phyloP scores from a whole-genome alignment of 116 monocot species.

The Iris pallida region DNA sequence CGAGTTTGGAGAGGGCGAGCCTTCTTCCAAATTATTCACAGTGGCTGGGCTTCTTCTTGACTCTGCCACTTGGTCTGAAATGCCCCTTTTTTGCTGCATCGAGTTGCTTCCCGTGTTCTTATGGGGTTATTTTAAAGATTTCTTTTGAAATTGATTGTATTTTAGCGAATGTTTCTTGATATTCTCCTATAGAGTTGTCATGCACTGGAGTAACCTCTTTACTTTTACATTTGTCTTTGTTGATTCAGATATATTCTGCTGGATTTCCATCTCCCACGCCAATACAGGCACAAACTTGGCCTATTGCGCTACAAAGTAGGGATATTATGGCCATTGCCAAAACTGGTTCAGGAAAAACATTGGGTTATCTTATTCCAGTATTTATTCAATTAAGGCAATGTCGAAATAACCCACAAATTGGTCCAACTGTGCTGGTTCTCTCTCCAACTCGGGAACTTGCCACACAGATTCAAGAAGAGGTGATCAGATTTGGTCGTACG shows the following conservation, averaged over 20 bases:
- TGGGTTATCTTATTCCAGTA: constrained; percentile 13
- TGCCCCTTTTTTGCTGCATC: constrained; percentile 20
- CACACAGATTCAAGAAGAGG: neutral
- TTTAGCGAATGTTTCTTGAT: neutral
- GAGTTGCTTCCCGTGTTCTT: constrained; percentile 21
- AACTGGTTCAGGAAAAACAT: constrained; percentile 15
- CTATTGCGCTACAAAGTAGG: constrained; percentile 12
- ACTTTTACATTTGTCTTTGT: constrained; percentile 1
- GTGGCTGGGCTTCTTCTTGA: constrained; percentile 13
- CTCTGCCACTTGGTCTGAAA: constrained; percentile 16
- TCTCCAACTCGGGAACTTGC: neutral
- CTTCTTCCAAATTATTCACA: constrained; percentile 4
- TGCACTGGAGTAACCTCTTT: neutral
- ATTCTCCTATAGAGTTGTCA: neutral
- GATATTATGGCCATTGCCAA: constrained; percentile 17
- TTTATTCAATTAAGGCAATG: constrained; percentile 12
- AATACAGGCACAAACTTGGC: constrained; percentile 15
- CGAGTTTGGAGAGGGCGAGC: constrained; percentile 13
- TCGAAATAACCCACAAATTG: constrained; percentile 12
- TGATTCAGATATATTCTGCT: constrained; percentile 11
- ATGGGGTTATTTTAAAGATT: constrained; percentile 9
- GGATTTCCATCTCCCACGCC: constrained; percentile 13
- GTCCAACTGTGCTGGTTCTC: constrained; percentile 7
- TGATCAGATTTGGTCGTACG: neutral
- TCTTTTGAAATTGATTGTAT: too few relatives aligned